These are phyloP conservation scores for Pleurotus citrinopileatus DNA, from an alignment of 768 basidiomycete genomes.

Conservation along the genomic window DNA sequence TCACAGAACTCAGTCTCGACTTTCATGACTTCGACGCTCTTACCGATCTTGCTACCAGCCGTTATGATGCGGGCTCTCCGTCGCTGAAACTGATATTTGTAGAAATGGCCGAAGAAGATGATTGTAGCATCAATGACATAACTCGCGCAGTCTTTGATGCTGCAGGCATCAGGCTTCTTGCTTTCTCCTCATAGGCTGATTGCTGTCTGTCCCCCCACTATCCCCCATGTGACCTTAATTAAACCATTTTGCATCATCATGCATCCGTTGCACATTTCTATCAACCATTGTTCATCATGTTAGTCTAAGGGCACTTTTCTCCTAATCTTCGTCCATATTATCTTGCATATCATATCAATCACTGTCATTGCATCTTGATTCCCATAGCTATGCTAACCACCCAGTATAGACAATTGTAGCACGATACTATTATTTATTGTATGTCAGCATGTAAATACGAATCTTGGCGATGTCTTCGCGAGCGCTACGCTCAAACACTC, in stretches of 20 bases:
- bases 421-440: background rate
- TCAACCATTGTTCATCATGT: background rate
- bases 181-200: slow-evolving; percentile 1
- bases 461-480: background rate
- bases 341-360: too few relatives aligned
- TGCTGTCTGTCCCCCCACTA: background rate
- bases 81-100: slow-evolving; percentile 3
- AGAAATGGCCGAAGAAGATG: slow-evolving; percentile 5
- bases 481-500: background rate
- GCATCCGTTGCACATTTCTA: background rate
- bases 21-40: background rate
- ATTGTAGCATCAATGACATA: slow-evolving; percentile 8
- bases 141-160: slow-evolving; percentile 4
- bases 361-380: background rate
- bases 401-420: background rate
- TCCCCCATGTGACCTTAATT: background rate
- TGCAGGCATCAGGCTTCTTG: slow-evolving; percentile 6
- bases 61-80: background rate
- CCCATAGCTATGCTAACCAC: background rate
- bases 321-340: too few relatives aligned
- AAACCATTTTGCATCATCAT: background rate
- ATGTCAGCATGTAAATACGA: background rate
- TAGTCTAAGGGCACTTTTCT: too few relatives aligned
- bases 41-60: background rate
- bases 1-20: slow-evolving; percentile 2